Conservation (phyloP, 2,329 filamentous ascomycete species). For the Penicillium sp. region DNA sequence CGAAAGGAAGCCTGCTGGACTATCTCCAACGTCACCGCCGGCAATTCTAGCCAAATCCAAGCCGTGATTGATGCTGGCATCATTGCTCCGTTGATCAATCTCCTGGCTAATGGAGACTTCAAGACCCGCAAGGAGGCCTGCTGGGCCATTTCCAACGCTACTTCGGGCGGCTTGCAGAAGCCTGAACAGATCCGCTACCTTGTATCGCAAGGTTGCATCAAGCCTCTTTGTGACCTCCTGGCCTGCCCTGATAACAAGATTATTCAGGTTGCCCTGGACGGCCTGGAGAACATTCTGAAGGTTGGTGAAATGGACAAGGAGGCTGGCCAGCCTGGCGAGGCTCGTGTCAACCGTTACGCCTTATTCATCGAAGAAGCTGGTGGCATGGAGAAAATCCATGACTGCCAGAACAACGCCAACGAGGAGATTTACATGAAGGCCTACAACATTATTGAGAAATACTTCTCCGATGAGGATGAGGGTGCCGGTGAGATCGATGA, state of each 20-base stretch:
- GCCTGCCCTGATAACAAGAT: slow-evolving; percentile 99
- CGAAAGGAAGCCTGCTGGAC: slow-evolving; percentile 99
- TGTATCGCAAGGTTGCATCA: slow-evolving; percentile 90
- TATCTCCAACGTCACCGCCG: slow-evolving; percentile 97
- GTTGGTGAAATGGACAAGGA: slow-evolving; percentile 98
- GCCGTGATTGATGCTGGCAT: slow-evolving; percentile 94
- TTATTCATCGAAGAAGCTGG: slow-evolving; percentile 98
- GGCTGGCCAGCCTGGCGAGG: slow-evolving; percentile 50
- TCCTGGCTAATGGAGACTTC: slow-evolving; percentile 92
- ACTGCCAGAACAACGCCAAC: slow-evolving; percentile 99
- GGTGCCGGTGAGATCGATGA: slow-evolving; percentile 71
- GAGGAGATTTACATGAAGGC: slow-evolving; percentile 99
- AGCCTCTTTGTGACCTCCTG: slow-evolving; percentile 90
- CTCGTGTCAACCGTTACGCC: slow-evolving; percentile 82
- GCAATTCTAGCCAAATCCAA: slow-evolving; percentile 97
- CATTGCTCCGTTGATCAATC: slow-evolving; percentile 90
- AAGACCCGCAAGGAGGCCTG: slow-evolving; percentile 99
- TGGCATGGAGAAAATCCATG: slow-evolving; percentile 99
- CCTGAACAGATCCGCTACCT: slow-evolving; percentile 97
- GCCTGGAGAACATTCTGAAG: slow-evolving; percentile 98
- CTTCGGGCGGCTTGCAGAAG: slow-evolving; percentile 94
- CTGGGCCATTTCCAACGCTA: slow-evolving; percentile 99
- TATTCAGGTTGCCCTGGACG: slow-evolving; percentile 95
- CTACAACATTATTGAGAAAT: slow-evolving; percentile 99
- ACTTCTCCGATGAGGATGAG: slow-evolving; percentile 98